Evolutionary conservation across 805 yeast genomes (phyloP), one percentile per base, ranked within the genome.

Genomic region (Sugiyamaella qingdaonensis): DNA sequence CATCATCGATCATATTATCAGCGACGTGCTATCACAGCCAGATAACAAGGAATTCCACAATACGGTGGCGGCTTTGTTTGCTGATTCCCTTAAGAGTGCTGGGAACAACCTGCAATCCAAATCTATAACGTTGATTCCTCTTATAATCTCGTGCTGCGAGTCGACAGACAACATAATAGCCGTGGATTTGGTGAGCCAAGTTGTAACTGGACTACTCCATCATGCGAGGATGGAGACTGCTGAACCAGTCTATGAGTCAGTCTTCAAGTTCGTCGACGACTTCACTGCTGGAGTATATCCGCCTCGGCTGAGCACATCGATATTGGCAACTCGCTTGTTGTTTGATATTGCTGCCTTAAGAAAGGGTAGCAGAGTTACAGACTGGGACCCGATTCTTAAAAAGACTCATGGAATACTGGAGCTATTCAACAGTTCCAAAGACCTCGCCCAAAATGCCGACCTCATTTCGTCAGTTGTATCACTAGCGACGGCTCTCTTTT

Each of bases 61-160:
- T 11, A 76, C 95, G 0, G 65, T 88, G 42, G 74, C 80, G 1
- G 74, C 76, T 4, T 74, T 91, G 41, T 82, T 82, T 63, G 74
- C 89, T 2, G 95, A 88, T 63, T 73, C 97, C 0, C 73, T 91
- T 66, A 84, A 79, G 57, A 82, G 88, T 44, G 82, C 95, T 0
- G 78, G 78, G 11, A 85, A 80, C 4, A 76, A 86, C 0, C 73
- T 91, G 55, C 96, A 92, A 66, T 86, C 96, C 1, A 88, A 82
- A 64, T 73, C 90, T 0, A 65, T 73, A 1, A 51, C 69, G 0
- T 80, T 88, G 4, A 64, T 87, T 10, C 9, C 29, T 9, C 37
- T 54, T 9, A 47, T 45, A 18, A 14, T 65, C 18, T 48, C 61
- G 13, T 49, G 49, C 0, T 32, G 49, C 19, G 21, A n/a, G 24